These are phyloP conservation scores for Agastache rugosa DNA, from an alignment of 257 asterid species.

Conservation along the genomic window DNA sequence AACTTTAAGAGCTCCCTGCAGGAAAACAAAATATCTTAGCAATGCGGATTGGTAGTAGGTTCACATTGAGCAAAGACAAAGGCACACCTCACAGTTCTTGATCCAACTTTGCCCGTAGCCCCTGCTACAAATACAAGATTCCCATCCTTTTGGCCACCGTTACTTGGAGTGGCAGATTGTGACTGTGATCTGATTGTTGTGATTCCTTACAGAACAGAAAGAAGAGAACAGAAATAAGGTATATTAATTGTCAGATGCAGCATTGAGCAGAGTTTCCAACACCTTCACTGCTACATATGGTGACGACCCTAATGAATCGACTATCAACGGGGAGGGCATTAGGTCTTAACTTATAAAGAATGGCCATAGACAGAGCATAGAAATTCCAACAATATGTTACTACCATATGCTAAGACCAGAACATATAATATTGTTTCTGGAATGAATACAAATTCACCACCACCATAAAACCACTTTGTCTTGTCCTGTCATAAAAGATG, in stretches of 20 bases:
- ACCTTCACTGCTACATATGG: not conserved
- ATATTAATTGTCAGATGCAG: constrained; percentile 12
- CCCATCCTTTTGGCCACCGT: constrained; percentile 53
- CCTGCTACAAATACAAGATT: constrained; percentile 92
- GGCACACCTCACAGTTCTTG: constrained; percentile 86
- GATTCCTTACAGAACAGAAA: constrained; percentile 46
- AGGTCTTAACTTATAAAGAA: not conserved
- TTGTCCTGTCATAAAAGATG: too few species aligned
- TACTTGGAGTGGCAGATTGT: constrained; percentile 50
- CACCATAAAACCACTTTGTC: not conserved
- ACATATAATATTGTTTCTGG: not conserved
- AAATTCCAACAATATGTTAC: not conserved
- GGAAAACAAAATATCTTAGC: constrained; percentile 35
- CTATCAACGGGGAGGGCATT: not conserved
- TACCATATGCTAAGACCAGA: too few species aligned
- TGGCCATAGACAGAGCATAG: not conserved
- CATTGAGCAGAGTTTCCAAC: constrained; percentile 6
- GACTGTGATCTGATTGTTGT: constrained; percentile 55
- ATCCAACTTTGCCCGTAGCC: constrained; percentile 96
- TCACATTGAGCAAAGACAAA: constrained; percentile 20
- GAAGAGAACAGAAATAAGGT: constrained; percentile 9
- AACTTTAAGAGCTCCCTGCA: constrained; percentile 91
- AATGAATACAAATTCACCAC: not conserved
- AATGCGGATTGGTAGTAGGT: not conserved
- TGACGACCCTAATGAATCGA: too few species aligned